phyloP scores from a whole-genome alignment of 768 basidiomycete species.

The Erythrobasidium yunnanense region DNA sequence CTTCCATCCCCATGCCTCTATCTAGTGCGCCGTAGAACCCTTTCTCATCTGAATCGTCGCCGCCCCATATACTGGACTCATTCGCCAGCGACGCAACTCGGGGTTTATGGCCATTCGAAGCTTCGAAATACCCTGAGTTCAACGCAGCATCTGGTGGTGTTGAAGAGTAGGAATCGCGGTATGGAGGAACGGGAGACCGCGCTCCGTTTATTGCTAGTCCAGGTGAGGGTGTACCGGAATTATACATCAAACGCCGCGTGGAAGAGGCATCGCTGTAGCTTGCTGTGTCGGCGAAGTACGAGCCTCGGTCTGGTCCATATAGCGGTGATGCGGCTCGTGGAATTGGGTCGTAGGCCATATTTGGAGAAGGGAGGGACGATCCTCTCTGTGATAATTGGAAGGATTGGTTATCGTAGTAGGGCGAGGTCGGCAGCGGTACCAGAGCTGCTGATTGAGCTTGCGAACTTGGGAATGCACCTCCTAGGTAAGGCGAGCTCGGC shows the following conservation, averaged over 20 bases:
- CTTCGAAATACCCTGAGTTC: no score
- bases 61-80: neutral
- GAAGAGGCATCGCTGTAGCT: neutral
- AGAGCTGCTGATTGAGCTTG: neutral
- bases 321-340: no score
- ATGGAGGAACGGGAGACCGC: neutral
- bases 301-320: neutral
- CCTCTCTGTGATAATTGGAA: no score
- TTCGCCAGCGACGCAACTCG: neutral
- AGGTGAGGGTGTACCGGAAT: neutral
- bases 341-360: no score
- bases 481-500: neutral
- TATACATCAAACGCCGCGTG: neutral
- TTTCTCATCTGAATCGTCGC: neutral
- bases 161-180: neutral
- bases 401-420: no score
- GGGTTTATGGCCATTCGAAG: no score
- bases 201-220: neutral
- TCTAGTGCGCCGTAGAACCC: neutral
- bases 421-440: neutral
- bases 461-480: no score
- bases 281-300: neutral
- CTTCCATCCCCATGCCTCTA: neutral
- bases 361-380: no score
- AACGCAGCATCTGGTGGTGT: no score